phyloP scores from a whole-genome alignment of 805 yeast species.

The Brettanomyces bruxellensis region DNA sequence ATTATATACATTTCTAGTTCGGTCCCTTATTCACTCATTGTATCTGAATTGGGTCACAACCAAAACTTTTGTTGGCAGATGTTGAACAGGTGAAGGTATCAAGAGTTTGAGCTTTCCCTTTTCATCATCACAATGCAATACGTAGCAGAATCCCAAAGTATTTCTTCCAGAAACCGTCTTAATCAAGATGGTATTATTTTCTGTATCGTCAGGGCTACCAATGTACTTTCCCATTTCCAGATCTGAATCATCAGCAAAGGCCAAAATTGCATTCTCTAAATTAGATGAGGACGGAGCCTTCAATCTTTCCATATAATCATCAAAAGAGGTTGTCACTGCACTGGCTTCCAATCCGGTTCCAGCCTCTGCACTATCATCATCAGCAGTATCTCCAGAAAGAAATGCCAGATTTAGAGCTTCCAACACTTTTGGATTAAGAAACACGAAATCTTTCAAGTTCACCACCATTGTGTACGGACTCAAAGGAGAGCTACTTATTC shows the following conservation, averaged over 20 bases:
- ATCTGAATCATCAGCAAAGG: slow-evolving; percentile 19
- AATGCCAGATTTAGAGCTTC: slow-evolving; percentile 16
- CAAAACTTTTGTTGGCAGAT: slow-evolving; percentile 66
- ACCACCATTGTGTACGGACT: slow-evolving; percentile 83
- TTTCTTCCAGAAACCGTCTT: slow-evolving; percentile 11
- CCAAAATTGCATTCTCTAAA: slow-evolving; percentile 65
- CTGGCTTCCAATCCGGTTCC: slow-evolving; percentile 6
- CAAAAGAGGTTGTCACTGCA: not conserved
- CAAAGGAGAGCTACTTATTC: slow-evolving; percentile 52
- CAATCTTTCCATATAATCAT: slow-evolving; percentile 17
- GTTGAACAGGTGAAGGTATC: slow-evolving; percentile 76
- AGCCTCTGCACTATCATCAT: slow-evolving; percentile 1
- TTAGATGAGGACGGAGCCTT: slow-evolving; percentile 35
- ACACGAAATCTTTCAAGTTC: slow-evolving; percentile 48
- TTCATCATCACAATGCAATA: slow-evolving; percentile 52
- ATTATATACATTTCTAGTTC: too few relatives aligned
- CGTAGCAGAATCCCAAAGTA: slow-evolving; percentile 72
- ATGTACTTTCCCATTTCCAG: slow-evolving; percentile 17
- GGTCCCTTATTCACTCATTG: slow-evolving; percentile 44
- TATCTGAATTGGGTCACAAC: slow-evolving; percentile 74
- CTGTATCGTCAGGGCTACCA: slow-evolving; percentile 15
- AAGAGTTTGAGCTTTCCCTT: slow-evolving; percentile 60
- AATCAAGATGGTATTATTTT: slow-evolving; percentile 13
- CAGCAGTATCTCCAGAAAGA: slow-evolving; percentile 17
- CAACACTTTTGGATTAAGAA: slow-evolving; percentile 45